Conservation (phyloP, 1,139 yeast genomes). For the Saccharomyces hybrid region DNA sequence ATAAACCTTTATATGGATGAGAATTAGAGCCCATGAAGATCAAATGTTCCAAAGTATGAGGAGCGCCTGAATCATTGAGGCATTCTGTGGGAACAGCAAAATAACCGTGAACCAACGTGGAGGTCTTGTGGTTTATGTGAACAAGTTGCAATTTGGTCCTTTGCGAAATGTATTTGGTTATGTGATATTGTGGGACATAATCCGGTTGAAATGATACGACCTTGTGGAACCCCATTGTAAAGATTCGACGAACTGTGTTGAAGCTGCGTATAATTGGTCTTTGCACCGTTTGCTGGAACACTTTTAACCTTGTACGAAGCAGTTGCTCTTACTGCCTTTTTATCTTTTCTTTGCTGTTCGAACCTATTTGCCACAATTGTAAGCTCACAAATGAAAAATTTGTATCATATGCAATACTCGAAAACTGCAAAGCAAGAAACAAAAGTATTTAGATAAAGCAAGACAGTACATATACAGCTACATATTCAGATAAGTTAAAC, state of each 20-base stretch:
- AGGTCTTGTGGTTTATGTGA: slow-evolving; percentile 60
- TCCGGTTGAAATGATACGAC: slow-evolving; percentile 30
- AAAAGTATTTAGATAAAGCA: not conserved
- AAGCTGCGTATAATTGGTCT: slow-evolving; percentile 3
- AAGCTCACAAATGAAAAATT: not conserved
- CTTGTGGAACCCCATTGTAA: slow-evolving; percentile 23
- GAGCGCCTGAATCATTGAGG: slow-evolving; percentile 78
- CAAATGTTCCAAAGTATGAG: slow-evolving; percentile 92
- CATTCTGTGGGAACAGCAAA: slow-evolving; percentile 95
- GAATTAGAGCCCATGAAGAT: slow-evolving; percentile 89
- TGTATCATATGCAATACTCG: not conserved
- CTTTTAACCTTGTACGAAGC: not conserved
- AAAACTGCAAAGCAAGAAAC: not conserved
- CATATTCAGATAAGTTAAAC: slow-evolving; percentile 13
- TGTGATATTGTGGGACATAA: slow-evolving; percentile 31
- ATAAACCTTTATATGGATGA: slow-evolving; percentile 84
- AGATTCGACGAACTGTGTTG: slow-evolving; percentile 2
- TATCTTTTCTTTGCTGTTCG: not conserved
- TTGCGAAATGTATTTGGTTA: slow-evolving; percentile 29
- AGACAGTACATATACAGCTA: not conserved
- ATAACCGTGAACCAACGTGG: slow-evolving; percentile 87
- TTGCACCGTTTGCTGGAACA: not conserved
- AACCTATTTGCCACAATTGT: not conserved
- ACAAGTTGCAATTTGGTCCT: slow-evolving; percentile 80
- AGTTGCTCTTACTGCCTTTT: not conserved